phyloP scores from a whole-genome alignment of 2,329 filamentous ascomycete genomes.

The Domatiomyces catenatus region DNA sequence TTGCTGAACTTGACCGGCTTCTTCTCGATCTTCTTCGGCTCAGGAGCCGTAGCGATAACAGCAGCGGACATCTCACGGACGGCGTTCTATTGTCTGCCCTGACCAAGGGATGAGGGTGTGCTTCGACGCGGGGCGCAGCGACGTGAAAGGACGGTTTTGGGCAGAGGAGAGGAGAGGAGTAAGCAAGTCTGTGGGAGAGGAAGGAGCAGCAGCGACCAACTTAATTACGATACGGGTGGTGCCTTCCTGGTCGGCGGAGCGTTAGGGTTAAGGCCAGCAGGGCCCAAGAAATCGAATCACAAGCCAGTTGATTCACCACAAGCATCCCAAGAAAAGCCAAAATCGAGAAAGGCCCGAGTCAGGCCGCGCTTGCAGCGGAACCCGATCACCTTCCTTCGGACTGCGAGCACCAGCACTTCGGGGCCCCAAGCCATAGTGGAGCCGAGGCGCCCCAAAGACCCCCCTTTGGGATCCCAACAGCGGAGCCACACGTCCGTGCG shows the following conservation, averaged over 20 bases:
- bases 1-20: constrained; percentile 99
- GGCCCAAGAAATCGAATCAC: not conserved
- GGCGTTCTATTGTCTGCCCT: constrained; percentile 56
- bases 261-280: not conserved
- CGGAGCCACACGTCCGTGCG: not conserved
- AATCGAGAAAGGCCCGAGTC: not conserved
- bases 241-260: no score
- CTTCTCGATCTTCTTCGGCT: constrained; percentile 58
- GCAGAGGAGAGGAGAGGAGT: not conserved
- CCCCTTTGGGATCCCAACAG: not conserved
- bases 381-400: not conserved
- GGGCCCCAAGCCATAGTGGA: not conserved
- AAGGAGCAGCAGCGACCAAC: not conserved
- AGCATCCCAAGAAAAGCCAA: not conserved
- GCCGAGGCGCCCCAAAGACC: not conserved
- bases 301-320: not conserved
- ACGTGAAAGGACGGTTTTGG: no score
- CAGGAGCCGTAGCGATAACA: constrained; percentile 14
- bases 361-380: not conserved
- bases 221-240: not conserved
- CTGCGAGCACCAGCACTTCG: not conserved
- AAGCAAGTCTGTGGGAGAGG: not conserved
- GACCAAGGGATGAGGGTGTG: constrained; percentile 83
- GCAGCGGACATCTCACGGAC: constrained; percentile 45
- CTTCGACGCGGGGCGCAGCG: constrained; percentile 13